Percentiles rank a stretch among this genome's conserved stretches.
Conservation (phyloP, 2,329 filamentous ascomycete species). For the Lasiodiplodia sp. region DNA sequence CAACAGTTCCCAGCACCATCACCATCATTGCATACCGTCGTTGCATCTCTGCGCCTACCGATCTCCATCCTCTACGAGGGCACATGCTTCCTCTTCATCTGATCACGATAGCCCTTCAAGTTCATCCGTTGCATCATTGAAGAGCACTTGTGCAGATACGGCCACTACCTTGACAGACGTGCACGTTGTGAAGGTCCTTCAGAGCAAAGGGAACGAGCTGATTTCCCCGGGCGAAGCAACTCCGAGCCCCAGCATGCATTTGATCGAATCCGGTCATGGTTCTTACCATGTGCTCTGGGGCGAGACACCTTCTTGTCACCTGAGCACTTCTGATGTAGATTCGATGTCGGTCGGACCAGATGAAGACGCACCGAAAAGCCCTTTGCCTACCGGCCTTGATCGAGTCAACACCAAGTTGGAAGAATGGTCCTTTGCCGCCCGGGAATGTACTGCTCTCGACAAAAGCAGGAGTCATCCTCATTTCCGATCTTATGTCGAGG, state of each 20-base stretch:
- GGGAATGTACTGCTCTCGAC: conserved; percentile 7
- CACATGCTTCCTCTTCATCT: not conserved
- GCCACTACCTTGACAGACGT: conserved; percentile 45
- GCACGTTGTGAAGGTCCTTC: conserved; percentile 43
- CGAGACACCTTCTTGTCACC: conserved; percentile 35
- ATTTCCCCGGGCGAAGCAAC: conserved; percentile 27
- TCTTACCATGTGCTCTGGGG: conserved; percentile 45
- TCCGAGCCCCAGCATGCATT: conserved; percentile 45
- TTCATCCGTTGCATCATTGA: conserved; percentile 29
- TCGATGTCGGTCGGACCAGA: conserved; percentile 12
- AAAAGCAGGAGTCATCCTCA: conserved; percentile 26
- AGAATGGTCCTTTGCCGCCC: conserved; percentile 38
- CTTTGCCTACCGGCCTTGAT: conserved; percentile 36
- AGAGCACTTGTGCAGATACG: conserved; percentile 38
- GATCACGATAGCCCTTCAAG: not conserved
- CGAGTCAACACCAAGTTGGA: conserved; percentile 43
- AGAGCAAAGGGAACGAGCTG: conserved; percentile 27
- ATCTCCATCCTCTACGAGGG: not conserved
- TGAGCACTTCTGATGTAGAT: not conserved
- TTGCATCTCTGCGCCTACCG: conserved; percentile 19
- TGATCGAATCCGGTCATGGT: conserved; percentile 40
- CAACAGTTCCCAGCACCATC: not conserved
- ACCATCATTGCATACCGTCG: conserved; percentile 1
- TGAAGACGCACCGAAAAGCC: conserved; percentile 37
- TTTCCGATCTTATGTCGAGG: conserved; percentile 34